Conservation (phyloP, 75 land plant genomes). For the Sequoiadendron giganteum region DNA sequence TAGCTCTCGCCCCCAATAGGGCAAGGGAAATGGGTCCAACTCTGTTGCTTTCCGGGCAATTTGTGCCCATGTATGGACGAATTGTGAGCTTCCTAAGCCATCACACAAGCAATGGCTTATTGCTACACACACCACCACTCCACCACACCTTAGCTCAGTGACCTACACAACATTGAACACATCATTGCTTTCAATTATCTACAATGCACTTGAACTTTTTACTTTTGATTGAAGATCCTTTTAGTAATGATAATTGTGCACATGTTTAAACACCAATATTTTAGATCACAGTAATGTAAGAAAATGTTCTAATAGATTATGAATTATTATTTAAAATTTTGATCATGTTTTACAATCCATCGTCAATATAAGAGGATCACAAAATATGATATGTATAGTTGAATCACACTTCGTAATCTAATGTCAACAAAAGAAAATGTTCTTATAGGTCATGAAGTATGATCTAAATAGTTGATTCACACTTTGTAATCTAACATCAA, state of each 20-base stretch:
- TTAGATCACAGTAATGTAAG: not conserved
- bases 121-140: constrained; percentile 51
- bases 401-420: too few species aligned
- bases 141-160: constrained; percentile 53
- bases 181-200: not conserved
- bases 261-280: not conserved
- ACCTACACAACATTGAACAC: constrained; percentile 15
- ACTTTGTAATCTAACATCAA: too few species aligned
- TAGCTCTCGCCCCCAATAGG: constrained; percentile 34
- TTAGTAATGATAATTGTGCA: not conserved
- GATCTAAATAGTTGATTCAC: too few species aligned
- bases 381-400: too few species aligned
- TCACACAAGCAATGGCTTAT: constrained; percentile 63
- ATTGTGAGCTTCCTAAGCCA: constrained; percentile 57
- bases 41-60: constrained; percentile 17
- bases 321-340: too few species aligned
- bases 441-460: too few species aligned
- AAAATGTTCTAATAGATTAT: too few species aligned
- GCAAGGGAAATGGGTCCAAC: constrained; percentile 7
- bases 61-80: constrained; percentile 65
- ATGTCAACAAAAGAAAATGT: too few species aligned
- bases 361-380: too few species aligned
- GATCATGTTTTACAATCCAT: too few species aligned
- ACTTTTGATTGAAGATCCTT: not conserved
- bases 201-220: not conserved